Base-by-base conservation (phyloP, 805 yeast genomes). In the Lachancea mirantina region DNA sequence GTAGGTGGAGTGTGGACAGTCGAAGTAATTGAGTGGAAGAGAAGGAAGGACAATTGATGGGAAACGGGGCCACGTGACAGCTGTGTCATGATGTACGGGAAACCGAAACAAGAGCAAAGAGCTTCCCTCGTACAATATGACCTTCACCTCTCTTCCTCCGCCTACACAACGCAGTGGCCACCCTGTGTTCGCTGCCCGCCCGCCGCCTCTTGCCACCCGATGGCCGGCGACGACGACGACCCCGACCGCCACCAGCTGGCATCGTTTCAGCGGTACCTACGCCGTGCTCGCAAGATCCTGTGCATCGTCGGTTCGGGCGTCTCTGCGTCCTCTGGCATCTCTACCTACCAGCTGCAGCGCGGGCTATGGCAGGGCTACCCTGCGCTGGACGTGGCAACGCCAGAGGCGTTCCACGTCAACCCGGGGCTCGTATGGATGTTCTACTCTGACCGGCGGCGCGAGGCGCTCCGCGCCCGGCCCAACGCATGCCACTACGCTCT, bases 361-460 rank as follows among this genome's bases (percentile, higher is more conserved):
- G 89, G 92, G 0, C 60, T 78, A 18, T 85, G 95, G 95, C 67
- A 74, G 39, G 74, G 74, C 40, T 80, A 74, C 59, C 79, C 79
- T 32, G 76, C 87, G 45, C 77, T 83, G 27, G 95, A 85, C 49
- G 63, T 87, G 26, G 95, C 95, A 6, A 85, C 95, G 0, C 95
- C 94, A 1, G 95, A 85, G 50, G 95, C 95, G 4, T 85, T 87
- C 53, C 72, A 76, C 38, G 64, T 65, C 13, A 88, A 85, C 50
- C 95, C 96, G 0, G 83, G 84, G 0, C 63, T 84, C 7, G 95
- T 87, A 6, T 85, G 96, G 96, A 89, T 83, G 50, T 85, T 82
- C 47, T 85, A 87, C 55, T 67, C 84, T 4, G 74, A 74, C 54
- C 60, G 94, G 40, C 53, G 96, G 27, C 67, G 60, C 28, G 64